Percentiles rank a stretch among this genome's conserved stretches.
Conservation (phyloP, 768 basidiomycete genomes). For the Boletus barrowsii region DNA sequence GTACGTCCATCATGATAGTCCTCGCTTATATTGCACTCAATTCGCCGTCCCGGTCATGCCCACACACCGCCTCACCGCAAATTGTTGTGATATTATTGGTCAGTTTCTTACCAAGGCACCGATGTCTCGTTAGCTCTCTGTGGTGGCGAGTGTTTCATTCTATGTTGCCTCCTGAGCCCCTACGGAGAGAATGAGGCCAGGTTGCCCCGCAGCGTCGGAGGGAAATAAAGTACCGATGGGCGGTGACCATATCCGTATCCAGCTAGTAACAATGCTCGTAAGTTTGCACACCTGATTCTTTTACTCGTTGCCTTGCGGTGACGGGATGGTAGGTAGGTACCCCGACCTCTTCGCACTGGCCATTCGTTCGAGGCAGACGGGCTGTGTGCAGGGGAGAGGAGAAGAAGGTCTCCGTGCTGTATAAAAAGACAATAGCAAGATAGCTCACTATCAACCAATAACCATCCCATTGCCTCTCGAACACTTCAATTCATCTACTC, state of each 20-base stretch:
- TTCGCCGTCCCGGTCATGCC: no score
- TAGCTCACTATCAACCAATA: neutral
- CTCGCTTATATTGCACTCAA: no score
- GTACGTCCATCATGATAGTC: no score
- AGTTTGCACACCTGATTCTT: neutral
- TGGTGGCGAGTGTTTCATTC: neutral
- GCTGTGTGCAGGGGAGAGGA: neutral
- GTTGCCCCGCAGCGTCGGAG: neutral
- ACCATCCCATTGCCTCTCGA: neutral
- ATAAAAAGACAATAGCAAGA: conserved; percentile 8
- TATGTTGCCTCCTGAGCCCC: neutral
- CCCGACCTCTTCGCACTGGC: neutral
- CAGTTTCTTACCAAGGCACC: no score
- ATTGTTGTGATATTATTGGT: no score
- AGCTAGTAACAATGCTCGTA: neutral
- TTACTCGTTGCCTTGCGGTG: neutral
- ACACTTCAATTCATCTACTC: neutral
- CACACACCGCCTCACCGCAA: no score
- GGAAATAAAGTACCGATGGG: neutral
- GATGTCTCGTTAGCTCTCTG: no score
- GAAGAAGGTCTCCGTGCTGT: neutral
- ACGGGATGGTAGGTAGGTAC: neutral
- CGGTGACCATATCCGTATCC: neutral
- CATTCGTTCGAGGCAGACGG: neutral
- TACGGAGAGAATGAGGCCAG: neutral